phyloP scores from a whole-genome alignment of 352 stramenopile genomes.

The Halophytophthora polymorphica region DNA sequence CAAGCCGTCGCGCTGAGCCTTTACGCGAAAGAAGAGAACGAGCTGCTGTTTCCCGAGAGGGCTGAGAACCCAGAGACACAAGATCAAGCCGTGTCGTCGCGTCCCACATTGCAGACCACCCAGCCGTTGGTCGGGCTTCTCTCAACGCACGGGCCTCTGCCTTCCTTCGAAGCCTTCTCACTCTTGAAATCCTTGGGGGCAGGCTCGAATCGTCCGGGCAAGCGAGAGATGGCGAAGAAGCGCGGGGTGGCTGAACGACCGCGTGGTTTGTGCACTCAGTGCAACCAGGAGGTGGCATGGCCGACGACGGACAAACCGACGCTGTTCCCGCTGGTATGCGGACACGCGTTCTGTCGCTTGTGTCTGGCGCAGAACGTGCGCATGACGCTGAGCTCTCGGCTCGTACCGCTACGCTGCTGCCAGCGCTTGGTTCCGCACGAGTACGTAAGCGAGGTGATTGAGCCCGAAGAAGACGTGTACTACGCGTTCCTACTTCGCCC shows the following conservation, averaged over 20 bases:
- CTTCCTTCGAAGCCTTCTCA: too few species aligned
- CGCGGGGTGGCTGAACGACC: not conserved
- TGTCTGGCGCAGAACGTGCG: conserved; percentile 21
- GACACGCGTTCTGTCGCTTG: conserved; percentile 30
- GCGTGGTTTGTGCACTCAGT: conserved; percentile 12
- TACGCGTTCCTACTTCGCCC: conserved; percentile 33
- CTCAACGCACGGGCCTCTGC: not conserved
- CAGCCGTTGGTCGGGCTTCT: conserved; percentile 2
- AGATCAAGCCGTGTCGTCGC: not conserved
- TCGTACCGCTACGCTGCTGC: conserved; percentile 39
- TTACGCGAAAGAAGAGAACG: conserved; percentile 13
- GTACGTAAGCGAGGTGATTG: conserved; percentile 26
- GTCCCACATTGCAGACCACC: not conserved
- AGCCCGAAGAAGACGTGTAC: conserved; percentile 35
- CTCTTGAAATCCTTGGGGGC: too few species aligned
- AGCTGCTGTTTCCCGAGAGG: conserved; percentile 1
- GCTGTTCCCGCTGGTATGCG: conserved; percentile 39
- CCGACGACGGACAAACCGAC: not conserved
- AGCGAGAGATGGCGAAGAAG: conserved; percentile 2
- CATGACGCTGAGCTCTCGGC: conserved; percentile 15
- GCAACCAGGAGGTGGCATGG: conserved; percentile 8
- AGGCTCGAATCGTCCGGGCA: too few species aligned
- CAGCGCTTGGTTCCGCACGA: conserved; percentile 23
- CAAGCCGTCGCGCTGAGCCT: conserved; percentile 26
- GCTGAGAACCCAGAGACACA: too few species aligned